These are phyloP conservation scores for Ustilago trichophora DNA, from an alignment of 1,284 basidiomycete species.

Conservation along the genomic window DNA sequence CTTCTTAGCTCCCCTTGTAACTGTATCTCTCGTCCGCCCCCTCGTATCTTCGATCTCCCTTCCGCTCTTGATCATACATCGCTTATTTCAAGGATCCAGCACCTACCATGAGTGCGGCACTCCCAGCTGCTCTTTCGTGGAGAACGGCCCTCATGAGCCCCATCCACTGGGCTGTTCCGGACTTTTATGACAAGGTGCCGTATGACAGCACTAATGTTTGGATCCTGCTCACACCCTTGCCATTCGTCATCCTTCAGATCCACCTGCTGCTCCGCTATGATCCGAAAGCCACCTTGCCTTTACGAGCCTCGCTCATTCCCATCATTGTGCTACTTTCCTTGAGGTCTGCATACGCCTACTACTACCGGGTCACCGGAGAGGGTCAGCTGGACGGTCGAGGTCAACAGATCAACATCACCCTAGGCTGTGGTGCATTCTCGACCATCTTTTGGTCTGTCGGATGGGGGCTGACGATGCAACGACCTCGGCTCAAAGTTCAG, in stretches of 20 bases:
- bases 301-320: slow-evolving; percentile 24
- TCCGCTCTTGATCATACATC: too few relatives aligned
- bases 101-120: too few relatives aligned
- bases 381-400: slow-evolving; percentile 23
- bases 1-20: too few relatives aligned
- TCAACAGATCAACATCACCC: slow-evolving; percentile 24
- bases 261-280: slow-evolving; percentile 34
- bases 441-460: slow-evolving; percentile 7
- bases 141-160: background rate
- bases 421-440: slow-evolving; percentile 15
- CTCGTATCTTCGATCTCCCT: too few relatives aligned
- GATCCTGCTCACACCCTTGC: slow-evolving; percentile 5
- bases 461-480: slow-evolving; percentile 9
- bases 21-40: too few relatives aligned
- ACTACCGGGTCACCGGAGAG: slow-evolving; percentile 9
- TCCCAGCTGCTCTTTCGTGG: background rate
- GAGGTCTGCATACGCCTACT: slow-evolving; percentile 13
- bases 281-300: slow-evolving; percentile 7
- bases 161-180: slow-evolving; percentile 19
- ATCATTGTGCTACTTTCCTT: slow-evolving; percentile 19
- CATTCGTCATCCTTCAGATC: slow-evolving; percentile 23
- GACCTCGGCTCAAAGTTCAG: slow-evolving; percentile 26
- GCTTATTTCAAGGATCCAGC: too few relatives aligned
- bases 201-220: slow-evolving; percentile 10
- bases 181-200: slow-evolving; percentile 25